Conservation (phyloP, 2,329 filamentous ascomycete species). For the Neobulgaria alba region DNA sequence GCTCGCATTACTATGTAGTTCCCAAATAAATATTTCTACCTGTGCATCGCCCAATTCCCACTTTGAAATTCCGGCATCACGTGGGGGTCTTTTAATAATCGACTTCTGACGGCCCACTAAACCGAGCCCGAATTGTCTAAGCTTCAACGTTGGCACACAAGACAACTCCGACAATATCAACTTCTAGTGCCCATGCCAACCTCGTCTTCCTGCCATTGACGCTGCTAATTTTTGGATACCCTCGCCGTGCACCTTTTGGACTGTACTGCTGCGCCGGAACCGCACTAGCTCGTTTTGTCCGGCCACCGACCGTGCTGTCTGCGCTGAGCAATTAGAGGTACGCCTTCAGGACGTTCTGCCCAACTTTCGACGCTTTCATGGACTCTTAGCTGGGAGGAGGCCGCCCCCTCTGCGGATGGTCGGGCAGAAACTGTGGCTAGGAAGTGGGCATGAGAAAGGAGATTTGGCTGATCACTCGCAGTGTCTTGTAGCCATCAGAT, state of each 20-base stretch:
- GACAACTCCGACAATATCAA: slow-evolving; percentile 4
- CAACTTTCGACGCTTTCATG: not conserved
- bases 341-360: slow-evolving; percentile 6
- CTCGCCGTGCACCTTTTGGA: slow-evolving; percentile 1
- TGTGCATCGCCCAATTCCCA: too few species aligned
- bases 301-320: not conserved
- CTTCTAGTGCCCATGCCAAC: not conserved
- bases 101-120: too few species aligned
- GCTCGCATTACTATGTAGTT: too few species aligned
- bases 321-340: slow-evolving; percentile 18
- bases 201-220: slow-evolving; percentile 10
- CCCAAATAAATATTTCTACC: too few species aligned
- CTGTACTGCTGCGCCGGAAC: not conserved
- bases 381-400: not conserved
- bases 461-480: slow-evolving; percentile 15
- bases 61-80: too few species aligned
- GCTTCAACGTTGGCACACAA: not conserved
- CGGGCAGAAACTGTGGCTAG: not conserved
- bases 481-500: slow-evolving; percentile 13
- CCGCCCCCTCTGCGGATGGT: not conserved
- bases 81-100: too few species aligned
- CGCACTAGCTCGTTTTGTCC: not conserved
- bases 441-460: not conserved
- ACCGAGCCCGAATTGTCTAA: too few species aligned
- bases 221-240: slow-evolving; percentile 2